These are phyloP conservation scores for Hirsutella minnesotensis DNA, from an alignment of 2,329 filamentous ascomycete species.

Conservation along the genomic window DNA sequence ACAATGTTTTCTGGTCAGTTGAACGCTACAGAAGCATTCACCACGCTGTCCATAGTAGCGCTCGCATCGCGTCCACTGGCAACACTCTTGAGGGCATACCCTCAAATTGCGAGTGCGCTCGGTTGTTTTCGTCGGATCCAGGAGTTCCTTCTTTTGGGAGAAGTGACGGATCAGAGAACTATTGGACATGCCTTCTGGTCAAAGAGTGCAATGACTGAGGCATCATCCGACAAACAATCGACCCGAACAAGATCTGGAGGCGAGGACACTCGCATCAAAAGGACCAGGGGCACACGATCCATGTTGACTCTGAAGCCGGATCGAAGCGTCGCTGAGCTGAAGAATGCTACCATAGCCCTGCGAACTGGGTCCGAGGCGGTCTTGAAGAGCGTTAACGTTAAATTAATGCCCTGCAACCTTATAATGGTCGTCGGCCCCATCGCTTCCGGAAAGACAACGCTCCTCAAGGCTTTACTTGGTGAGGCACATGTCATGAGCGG, in stretches of 20 bases:
- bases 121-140: constrained; percentile 8
- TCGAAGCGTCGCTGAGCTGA: constrained; percentile 28
- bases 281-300: neutral
- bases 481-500: constrained; percentile 12
- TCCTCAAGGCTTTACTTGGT: constrained; percentile 18
- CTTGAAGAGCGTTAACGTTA: constrained; percentile 2
- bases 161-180: constrained; percentile 9
- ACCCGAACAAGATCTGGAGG: neutral
- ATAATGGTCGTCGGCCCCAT: constrained; percentile 17
- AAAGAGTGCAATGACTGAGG: neutral
- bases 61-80: constrained; percentile 5
- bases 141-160: constrained; percentile 5
- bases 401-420: neutral
- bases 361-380: constrained; percentile 21
- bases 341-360: constrained; percentile 29
- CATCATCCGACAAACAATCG: neutral
- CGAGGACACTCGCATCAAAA: neutral
- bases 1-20: constrained; percentile 3
- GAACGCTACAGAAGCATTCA: constrained; percentile 4
- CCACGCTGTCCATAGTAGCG: constrained; percentile 6
- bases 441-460: constrained; percentile 15
- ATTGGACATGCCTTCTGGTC: too few relatives aligned
- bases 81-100: constrained; percentile 2
- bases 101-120: constrained; percentile 1
- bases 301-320: constrained; percentile 8